phyloP scores from a whole-genome alignment of 495 filamentous ascomycete species.

The Aspergillus homomorphus region DNA sequence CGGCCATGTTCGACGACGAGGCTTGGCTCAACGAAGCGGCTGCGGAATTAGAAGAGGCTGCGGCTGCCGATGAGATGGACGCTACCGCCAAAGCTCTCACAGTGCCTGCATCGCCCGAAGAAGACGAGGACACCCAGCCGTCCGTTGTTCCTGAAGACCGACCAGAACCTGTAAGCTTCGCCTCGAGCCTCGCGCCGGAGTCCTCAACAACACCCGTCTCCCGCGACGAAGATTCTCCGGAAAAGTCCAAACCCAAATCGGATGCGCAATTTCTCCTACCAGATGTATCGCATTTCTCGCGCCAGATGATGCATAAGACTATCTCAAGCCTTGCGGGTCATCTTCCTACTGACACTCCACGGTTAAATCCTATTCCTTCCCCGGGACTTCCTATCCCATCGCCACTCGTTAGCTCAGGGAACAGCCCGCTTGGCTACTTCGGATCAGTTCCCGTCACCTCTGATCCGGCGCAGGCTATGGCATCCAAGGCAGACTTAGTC shows the following conservation, averaged over 20 bases:
- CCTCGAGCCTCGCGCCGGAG: not conserved
- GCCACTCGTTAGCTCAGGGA: constrained; percentile 35
- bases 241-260: constrained; percentile 20
- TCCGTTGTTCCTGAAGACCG: too few relatives aligned
- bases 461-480: constrained; percentile 8
- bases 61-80: not conserved
- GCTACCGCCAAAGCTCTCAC: not conserved
- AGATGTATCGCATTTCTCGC: not conserved
- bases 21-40: constrained; percentile 15
- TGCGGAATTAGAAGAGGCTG: constrained; percentile 5
- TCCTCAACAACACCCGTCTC: not conserved
- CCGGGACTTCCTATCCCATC: constrained; percentile 46
- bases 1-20: constrained; percentile 38
- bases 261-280: constrained; percentile 14
- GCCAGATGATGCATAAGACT: constrained; percentile 16
- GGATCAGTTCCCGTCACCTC: constrained; percentile 14
- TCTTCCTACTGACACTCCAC: constrained; percentile 41
- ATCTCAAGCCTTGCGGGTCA: constrained; percentile 7
- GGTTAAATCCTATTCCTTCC: constrained; percentile 44
- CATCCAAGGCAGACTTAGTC: not conserved
- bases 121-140: too few relatives aligned
- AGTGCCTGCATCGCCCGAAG: not conserved
- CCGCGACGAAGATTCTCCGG: constrained; percentile 11
- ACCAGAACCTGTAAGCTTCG: not conserved
- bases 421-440: constrained; percentile 33